These are phyloP conservation scores for Candida methanosorbosa DNA, from an alignment of 805 yeast species.

Conservation along the genomic window DNA sequence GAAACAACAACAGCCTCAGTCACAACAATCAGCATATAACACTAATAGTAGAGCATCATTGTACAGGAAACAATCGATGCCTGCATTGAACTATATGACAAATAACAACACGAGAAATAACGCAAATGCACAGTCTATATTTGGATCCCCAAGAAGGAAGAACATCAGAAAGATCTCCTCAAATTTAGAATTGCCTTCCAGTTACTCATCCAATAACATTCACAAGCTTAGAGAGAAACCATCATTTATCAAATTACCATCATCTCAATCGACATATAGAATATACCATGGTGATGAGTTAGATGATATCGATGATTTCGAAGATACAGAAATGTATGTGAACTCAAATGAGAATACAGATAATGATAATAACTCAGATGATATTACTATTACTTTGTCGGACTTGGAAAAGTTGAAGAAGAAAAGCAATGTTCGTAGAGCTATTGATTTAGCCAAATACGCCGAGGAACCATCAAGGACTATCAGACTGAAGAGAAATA, in stretches of 20 bases:
- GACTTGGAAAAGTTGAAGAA: constrained; percentile 17
- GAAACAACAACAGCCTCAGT: too few relatives aligned
- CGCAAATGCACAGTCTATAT: too few relatives aligned
- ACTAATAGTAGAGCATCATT: too few relatives aligned
- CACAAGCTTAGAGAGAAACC: too few relatives aligned
- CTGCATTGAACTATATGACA: too few relatives aligned
- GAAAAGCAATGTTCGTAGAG: too few relatives aligned
- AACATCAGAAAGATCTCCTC: constrained; percentile 23
- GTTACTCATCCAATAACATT: constrained; percentile 8
- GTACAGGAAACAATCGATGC: too few relatives aligned
- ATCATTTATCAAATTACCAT: neutral
- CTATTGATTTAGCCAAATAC: constrained; percentile 17
- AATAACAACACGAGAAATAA: too few relatives aligned
- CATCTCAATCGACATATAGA: neutral
- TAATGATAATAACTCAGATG: constrained; percentile 8
- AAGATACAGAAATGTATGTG: neutral
- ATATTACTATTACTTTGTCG: constrained; percentile 19
- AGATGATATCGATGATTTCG: constrained; percentile 17
- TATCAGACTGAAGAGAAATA: too few relatives aligned
- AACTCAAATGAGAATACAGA: too few relatives aligned
- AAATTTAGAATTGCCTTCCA: constrained; percentile 17
- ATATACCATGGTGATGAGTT: constrained; percentile 9
- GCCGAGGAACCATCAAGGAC: constrained; percentile 15
- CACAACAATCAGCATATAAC: too few relatives aligned
- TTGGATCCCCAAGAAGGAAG: too few relatives aligned